phyloP scores from a whole-genome alignment of 352 stramenopile genomes.

The Globisporangium radiosum region DNA sequence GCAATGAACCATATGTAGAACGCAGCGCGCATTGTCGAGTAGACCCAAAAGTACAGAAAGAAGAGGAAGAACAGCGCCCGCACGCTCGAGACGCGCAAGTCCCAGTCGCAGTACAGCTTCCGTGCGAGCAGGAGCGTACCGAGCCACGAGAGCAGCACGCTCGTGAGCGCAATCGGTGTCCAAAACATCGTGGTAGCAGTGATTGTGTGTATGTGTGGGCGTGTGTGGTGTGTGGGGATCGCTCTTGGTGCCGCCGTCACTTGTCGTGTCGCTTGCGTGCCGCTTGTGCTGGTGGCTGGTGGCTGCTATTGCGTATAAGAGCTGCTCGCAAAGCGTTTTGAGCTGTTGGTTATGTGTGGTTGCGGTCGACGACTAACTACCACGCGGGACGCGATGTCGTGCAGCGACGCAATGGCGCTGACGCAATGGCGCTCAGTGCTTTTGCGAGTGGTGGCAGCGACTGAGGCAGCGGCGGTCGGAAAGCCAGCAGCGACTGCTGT shows the following conservation, averaged over 20 bases:
- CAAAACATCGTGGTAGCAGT: constrained; percentile 19
- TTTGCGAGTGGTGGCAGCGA: no score
- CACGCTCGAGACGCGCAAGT: constrained; percentile 32
- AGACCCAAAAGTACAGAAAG: constrained; percentile 56
- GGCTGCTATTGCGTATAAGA: no score
- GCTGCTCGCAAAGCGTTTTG: no score
- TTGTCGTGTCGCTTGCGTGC: no score
- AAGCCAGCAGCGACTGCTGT: no score
- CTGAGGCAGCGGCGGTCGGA: no score
- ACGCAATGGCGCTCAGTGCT: no score
- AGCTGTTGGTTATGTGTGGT: no score
- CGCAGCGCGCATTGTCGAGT: constrained; percentile 37
- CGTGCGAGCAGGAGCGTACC: constrained; percentile 20
- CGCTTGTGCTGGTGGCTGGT: no score
- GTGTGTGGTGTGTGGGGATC: background rate
- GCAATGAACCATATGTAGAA: constrained; percentile 34
- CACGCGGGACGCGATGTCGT: no score
- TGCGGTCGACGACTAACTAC: no score
- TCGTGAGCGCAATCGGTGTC: constrained; percentile 19
- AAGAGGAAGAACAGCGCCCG: constrained; percentile 48
- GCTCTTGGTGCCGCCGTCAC: background rate
- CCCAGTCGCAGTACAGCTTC: constrained; percentile 26
- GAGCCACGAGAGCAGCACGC: constrained; percentile 18
- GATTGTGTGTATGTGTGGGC: background rate
- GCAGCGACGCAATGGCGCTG: no score